Conservation (phyloP, 106 monocot genomes). For the Dendrobium chrysotoxum region DNA sequence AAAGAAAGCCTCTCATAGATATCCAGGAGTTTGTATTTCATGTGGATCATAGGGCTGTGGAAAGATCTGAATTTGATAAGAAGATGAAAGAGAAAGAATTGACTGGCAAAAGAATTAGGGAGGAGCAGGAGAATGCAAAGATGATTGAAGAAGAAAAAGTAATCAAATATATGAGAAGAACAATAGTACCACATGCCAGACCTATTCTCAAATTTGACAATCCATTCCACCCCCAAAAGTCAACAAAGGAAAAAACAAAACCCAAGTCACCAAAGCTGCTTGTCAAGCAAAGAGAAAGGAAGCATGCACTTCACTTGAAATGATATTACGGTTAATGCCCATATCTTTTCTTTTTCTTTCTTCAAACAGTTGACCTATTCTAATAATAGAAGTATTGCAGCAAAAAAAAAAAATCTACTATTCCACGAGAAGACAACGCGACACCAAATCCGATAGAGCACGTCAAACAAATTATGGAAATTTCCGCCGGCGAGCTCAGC, state of each 20-base stretch:
- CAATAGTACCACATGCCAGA: slow-evolving; percentile 84
- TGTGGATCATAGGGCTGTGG: slow-evolving; percentile 63
- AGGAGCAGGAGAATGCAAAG: slow-evolving; percentile 65
- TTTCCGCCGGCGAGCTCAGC: too few species aligned
- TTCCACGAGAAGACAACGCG: too few species aligned
- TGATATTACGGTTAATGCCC: slow-evolving; percentile 12
- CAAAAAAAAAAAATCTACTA: too few species aligned
- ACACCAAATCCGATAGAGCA: too few species aligned
- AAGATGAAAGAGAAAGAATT: slow-evolving; percentile 87
- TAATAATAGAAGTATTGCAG: neutral
- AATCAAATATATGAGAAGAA: slow-evolving; percentile 77
- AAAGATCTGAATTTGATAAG: slow-evolving; percentile 87
- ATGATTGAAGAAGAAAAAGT: slow-evolving; percentile 86
- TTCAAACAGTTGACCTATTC: neutral
- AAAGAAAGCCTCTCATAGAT: slow-evolving; percentile 81
- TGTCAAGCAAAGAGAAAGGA: slow-evolving; percentile 44
- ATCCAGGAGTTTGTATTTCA: slow-evolving; percentile 74
- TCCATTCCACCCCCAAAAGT: slow-evolving; percentile 83
- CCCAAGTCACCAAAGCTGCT: slow-evolving; percentile 54
- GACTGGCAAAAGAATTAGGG: slow-evolving; percentile 67
- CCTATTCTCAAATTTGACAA: slow-evolving; percentile 70
- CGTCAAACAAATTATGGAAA: too few species aligned
- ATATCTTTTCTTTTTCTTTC: too few species aligned
- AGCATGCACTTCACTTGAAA: slow-evolving; percentile 27
- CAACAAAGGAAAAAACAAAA: slow-evolving; percentile 46